A percentile compares a stretch with the other conserved stretches of the same genome.
These are phyloP conservation scores for Prunus padus DNA, from an alignment of 306 rosid genomes.

Conservation along the genomic window DNA sequence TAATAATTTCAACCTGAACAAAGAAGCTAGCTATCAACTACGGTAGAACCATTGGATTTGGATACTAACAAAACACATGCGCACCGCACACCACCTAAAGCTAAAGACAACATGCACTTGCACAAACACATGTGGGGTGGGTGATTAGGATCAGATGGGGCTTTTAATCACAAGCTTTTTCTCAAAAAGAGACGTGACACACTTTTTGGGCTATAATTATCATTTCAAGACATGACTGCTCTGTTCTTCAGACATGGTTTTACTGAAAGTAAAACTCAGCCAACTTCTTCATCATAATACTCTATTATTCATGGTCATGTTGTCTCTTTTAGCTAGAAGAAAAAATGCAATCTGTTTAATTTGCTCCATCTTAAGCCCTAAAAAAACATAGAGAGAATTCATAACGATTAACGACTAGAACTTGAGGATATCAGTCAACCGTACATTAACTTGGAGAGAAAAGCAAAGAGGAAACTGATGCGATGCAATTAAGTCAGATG, in stretches of 20 bases:
- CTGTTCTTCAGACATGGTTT: background rate
- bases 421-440: background rate
- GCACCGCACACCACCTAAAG: background rate
- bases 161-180: background rate
- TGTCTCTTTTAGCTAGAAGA: background rate
- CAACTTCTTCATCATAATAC: background rate
- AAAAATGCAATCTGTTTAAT: background rate
- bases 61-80: background rate
- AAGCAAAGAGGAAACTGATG: background rate
- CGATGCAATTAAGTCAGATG: background rate
- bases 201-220: background rate
- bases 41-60: constrained; percentile 4
- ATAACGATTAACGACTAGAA: background rate
- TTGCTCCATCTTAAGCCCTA: background rate
- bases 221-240: background rate
- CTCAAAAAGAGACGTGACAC: background rate
- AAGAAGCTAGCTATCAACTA: background rate
- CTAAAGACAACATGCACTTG: background rate
- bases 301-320: background rate
- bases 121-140: background rate
- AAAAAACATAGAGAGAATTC: background rate
- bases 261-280: background rate
- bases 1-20: constrained; percentile 43
- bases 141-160: background rate
- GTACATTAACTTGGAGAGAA: background rate